These are phyloP conservation scores for Chalciporus sp. DNA, from an alignment of 1,284 basidiomycete genomes.

Conservation along the genomic window DNA sequence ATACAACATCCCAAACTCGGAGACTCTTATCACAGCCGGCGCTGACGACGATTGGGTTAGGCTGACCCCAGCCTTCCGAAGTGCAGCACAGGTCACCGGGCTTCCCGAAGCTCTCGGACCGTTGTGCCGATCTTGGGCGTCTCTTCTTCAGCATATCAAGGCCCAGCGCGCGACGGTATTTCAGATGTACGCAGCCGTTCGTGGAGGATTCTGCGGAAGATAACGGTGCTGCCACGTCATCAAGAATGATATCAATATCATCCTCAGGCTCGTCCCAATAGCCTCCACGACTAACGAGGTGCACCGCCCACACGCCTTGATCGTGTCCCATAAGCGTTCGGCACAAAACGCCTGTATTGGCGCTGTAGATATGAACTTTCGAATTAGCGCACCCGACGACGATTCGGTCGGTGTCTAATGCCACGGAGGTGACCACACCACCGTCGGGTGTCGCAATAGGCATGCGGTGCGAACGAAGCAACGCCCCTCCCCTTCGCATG, in stretches of 20 bases:
- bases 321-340: constrained; percentile 86
- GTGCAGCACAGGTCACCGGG: constrained; percentile 68
- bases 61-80: constrained; percentile 60
- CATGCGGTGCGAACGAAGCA: constrained; percentile 76
- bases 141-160: constrained; percentile 26
- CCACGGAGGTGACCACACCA: constrained; percentile 85
- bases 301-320: constrained; percentile 91
- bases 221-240: constrained; percentile 3
- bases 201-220: constrained; percentile 7
- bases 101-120: constrained; percentile 28
- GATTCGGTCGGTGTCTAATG: constrained; percentile 84
- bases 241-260: constrained; percentile 2
- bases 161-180: constrained; percentile 33
- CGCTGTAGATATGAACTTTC: constrained; percentile 87
- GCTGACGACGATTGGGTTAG: constrained; percentile 79
- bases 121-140: constrained; percentile 11
- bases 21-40: constrained; percentile 92
- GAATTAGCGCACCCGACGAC: constrained; percentile 90
- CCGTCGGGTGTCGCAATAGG: constrained; percentile 56
- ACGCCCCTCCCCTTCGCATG: constrained; percentile 81
- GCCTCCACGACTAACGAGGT: constrained; percentile 62
- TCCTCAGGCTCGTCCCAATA: constrained; percentile 35
- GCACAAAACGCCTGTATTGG: constrained; percentile 75
- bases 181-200: constrained; percentile 30
- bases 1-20: constrained; percentile 88